Evolutionary conservation across 176 grass and related monocot genomes (phyloP).

Genomic region (Carex parvula): DNA sequence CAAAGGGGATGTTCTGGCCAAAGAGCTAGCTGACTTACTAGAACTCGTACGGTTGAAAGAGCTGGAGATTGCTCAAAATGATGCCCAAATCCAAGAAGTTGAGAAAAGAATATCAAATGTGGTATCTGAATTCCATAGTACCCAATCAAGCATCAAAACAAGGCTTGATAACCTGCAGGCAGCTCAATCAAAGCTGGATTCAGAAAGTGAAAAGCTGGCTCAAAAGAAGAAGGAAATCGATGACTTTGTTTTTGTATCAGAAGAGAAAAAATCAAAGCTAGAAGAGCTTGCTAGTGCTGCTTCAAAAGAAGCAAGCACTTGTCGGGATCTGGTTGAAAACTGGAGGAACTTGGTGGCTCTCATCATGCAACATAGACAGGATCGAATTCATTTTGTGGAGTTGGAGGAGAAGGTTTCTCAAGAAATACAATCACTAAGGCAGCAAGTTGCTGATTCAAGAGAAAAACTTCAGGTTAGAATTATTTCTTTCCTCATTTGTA

Average conservation of each 20-base stretch:
- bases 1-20: conserved; percentile 53
- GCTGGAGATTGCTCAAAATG: conserved; percentile 86
- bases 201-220: conserved; percentile 48
- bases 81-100: conserved; percentile 60
- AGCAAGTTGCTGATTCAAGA: conserved; percentile 82
- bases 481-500: conserved; percentile 4
- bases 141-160: conserved; percentile 61
- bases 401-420: conserved; percentile 72
- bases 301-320: conserved; percentile 73
- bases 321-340: conserved; percentile 44
- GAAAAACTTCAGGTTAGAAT: conserved; percentile 63
- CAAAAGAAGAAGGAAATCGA: conserved; percentile 71
- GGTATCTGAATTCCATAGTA: conserved; percentile 55
- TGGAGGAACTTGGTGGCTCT: conserved; percentile 60
- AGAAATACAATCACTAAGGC: conserved; percentile 71
- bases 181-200: conserved; percentile 49
- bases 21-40: conserved; percentile 67
- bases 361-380: conserved; percentile 72
- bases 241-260: conserved; percentile 43
- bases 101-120: conserved; percentile 60
- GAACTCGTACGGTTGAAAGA: conserved; percentile 82
- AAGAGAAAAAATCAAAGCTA: conserved; percentile 51
- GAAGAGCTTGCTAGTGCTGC: conserved; percentile 46
- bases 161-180: conserved; percentile 53
- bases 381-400: conserved; percentile 64